Percentiles rank a stretch among this genome's conserved stretches.
phyloP scores from a whole-genome alignment of 306 rosid species.

The Nissolia schottii region DNA sequence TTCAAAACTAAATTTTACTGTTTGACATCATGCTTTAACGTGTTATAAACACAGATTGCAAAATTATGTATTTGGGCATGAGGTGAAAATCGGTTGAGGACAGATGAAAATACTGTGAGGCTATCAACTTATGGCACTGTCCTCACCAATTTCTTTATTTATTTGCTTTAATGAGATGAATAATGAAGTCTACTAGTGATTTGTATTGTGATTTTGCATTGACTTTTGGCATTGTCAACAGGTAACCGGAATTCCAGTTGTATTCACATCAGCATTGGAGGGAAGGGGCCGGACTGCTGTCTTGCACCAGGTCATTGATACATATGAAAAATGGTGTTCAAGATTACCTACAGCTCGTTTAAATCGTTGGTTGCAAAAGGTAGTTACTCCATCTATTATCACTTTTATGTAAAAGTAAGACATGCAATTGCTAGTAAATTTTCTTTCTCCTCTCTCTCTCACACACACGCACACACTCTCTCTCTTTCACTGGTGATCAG shows the following conservation, averaged over 20 bases:
- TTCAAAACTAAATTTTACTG: not conserved
- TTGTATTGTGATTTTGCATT: constrained; percentile 4
- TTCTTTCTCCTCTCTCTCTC: not conserved
- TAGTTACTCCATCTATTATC: constrained; percentile 22
- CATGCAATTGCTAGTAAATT: constrained; percentile 7
- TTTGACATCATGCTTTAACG: not conserved
- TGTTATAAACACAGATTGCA: not conserved
- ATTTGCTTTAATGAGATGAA: constrained; percentile 7
- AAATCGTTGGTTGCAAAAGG: constrained; percentile 96
- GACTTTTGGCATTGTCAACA: constrained; percentile 37
- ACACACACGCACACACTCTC: no score
- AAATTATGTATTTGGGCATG: constrained; percentile 5
- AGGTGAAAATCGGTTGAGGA: not conserved
- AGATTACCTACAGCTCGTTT: constrained; percentile 83
- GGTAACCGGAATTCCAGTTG: constrained; percentile 88
- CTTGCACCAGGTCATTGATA: constrained; percentile 63
- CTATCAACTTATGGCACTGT: not conserved
- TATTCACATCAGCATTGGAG: constrained; percentile 84
- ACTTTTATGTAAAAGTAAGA: not conserved
- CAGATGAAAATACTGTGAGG: not conserved
- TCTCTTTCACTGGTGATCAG: constrained; percentile 29
- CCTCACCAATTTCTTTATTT: not conserved
- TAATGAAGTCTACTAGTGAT: not conserved
- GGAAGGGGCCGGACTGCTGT: constrained; percentile 74
- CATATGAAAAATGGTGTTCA: constrained; percentile 86